Conservation (phyloP, 352 stramenopile species). For the Blastocystis sp. region DNA sequence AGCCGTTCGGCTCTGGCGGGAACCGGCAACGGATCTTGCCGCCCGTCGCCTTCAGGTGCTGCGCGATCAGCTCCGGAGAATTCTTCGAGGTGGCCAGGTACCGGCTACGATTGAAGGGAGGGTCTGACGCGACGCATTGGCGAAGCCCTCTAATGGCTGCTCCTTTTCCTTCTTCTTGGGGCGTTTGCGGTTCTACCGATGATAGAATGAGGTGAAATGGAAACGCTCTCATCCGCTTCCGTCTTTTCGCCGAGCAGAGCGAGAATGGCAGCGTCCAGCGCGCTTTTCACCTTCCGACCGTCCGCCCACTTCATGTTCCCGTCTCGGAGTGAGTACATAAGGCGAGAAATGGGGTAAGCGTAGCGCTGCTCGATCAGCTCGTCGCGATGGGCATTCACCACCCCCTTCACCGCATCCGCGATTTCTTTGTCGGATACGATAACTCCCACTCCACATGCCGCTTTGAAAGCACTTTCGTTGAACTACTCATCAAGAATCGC, state of each 20-base stretch:
- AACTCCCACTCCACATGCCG: slow-evolving; percentile 41
- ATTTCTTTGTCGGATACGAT: slow-evolving; percentile 48
- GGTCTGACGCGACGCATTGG: neutral
- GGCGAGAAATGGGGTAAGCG: slow-evolving; percentile 16
- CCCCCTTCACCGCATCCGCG: neutral
- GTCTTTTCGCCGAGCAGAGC: slow-evolving; percentile 37
- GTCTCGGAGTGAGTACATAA: slow-evolving; percentile 40
- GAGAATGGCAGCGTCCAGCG: neutral
- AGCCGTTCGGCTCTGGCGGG: slow-evolving; percentile 84
- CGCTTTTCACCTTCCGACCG: slow-evolving; percentile 39
- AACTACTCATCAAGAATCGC: slow-evolving; percentile 4
- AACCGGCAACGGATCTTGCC: too few relatives aligned
- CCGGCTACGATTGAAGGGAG: neutral
- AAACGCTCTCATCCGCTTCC: slow-evolving; percentile 26
- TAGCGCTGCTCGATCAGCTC: slow-evolving; percentile 44
- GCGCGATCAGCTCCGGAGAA: slow-evolving; percentile 77
- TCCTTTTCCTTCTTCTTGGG: neutral
- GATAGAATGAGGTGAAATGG: neutral
- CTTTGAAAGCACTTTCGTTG: slow-evolving; percentile 3
- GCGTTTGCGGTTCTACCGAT: neutral
- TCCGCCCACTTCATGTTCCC: slow-evolving; percentile 63
- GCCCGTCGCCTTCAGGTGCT: slow-evolving; percentile 71
- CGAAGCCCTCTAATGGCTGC: slow-evolving; percentile 50
- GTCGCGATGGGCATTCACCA: slow-evolving; percentile 13
- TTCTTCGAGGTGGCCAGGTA: slow-evolving; percentile 73